Evolutionary conservation across 129 eudicot species (phyloP).

Genomic region (Flaveria sonorensis): DNA sequence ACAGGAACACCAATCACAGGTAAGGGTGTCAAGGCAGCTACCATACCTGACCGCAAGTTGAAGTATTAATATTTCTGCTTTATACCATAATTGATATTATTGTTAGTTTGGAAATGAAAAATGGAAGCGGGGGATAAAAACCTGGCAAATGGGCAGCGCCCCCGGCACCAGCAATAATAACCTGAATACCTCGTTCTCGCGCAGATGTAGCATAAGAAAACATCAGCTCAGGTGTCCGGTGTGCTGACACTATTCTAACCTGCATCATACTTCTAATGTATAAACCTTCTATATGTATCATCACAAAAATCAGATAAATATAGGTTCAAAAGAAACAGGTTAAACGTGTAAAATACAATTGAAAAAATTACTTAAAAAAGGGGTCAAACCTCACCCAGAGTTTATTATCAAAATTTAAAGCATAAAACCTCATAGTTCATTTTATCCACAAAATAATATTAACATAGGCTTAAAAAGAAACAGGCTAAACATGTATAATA

Average conservation of each 20-base stretch:
- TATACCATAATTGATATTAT: neutral
- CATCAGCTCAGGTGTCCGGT: constrained; percentile 91
- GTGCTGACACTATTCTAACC: constrained; percentile 97
- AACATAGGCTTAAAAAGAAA: neutral
- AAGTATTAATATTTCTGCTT: neutral
- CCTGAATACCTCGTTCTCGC: constrained; percentile 79
- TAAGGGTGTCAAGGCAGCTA: constrained; percentile 96
- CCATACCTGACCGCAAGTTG: constrained; percentile 63
- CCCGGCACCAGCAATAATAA: constrained; percentile 98
- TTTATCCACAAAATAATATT: neutral
- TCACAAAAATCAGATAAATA: neutral
- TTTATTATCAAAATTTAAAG: neutral
- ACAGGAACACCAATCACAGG: constrained; percentile 99
- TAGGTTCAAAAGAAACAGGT: neutral
- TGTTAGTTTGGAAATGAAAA: neutral
- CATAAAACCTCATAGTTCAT: neutral
- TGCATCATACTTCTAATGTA: constrained; percentile 17
- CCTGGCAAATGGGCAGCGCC: constrained; percentile 99
- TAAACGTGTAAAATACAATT: neutral
- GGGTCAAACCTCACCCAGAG: neutral
- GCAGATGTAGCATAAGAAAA: constrained; percentile 85
- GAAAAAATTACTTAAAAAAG: neutral
- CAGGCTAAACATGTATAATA: neutral
- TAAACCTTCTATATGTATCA: neutral
- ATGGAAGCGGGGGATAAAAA: constrained; percentile 4